phyloP scores from a whole-genome alignment of 257 asterid genomes.

The Nicotiana knightiana region DNA sequence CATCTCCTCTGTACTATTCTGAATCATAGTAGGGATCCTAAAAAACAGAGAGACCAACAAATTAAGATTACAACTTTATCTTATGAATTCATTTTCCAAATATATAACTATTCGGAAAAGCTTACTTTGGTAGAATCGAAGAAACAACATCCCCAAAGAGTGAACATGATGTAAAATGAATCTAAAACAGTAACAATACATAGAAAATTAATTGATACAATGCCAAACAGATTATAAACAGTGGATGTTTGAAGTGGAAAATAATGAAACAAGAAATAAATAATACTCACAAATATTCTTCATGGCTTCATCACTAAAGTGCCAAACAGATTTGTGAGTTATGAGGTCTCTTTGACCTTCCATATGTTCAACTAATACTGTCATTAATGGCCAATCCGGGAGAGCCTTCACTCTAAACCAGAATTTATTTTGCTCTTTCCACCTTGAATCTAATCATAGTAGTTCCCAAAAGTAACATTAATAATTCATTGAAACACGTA shows the following conservation, averaged over 20 bases:
- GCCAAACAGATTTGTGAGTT: conserved; percentile 89
- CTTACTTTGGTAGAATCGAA: conserved; percentile 65
- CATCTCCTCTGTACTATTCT: conserved; percentile 68
- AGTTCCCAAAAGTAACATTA: background rate
- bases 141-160: conserved; percentile 88
- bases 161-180: conserved; percentile 77
- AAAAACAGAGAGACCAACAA: background rate
- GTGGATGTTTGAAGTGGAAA: background rate
- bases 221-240: background rate
- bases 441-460: conserved; percentile 23
- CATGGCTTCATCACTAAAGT: conserved; percentile 71
- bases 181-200: conserved; percentile 24
- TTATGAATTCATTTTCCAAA: background rate
- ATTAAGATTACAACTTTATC: background rate
- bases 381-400: conserved; percentile 88
- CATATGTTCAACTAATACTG: conserved; percentile 65
- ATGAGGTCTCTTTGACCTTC: conserved; percentile 83
- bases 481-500: background rate
- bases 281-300: conserved; percentile 41
- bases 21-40: conserved; percentile 91
- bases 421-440: conserved; percentile 16
- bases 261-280: background rate
- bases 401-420: conserved; percentile 35
- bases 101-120: background rate
- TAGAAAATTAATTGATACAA: background rate